Evolutionary conservation across 768 basidiomycete species (phyloP).

Genomic region (Termitomyces sp.): DNA sequence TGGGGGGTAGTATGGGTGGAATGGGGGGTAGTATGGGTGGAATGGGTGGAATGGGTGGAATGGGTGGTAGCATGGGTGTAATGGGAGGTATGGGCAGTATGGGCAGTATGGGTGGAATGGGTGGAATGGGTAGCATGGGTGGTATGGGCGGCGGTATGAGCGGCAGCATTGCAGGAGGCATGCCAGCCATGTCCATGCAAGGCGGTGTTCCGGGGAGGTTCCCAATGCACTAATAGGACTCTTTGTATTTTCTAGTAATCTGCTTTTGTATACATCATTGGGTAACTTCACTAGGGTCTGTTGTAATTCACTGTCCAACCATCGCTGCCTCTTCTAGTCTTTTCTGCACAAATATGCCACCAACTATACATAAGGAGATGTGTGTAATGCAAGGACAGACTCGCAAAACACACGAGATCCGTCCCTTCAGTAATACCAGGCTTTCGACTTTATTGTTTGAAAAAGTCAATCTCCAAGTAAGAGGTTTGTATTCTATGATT

Average conservation of each 20-base stretch:
- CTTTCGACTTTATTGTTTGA: too few relatives aligned
- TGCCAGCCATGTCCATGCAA: conserved; percentile 25
- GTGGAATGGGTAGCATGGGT: not conserved
- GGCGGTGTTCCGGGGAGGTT: conserved; percentile 26
- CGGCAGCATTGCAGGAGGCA: conserved; percentile 17
- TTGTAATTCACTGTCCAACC: not conserved
- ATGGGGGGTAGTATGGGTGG: not conserved
- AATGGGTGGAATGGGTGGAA: too few relatives aligned
- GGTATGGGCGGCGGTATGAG: not conserved
- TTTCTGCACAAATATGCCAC: not conserved
- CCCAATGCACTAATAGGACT: conserved; percentile 19
- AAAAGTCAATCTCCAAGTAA: too few relatives aligned
- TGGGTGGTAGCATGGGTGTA: not conserved
- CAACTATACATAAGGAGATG: not conserved
- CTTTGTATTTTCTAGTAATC: conserved; percentile 4
- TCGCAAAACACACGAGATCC: too few relatives aligned
- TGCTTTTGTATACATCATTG: conserved; percentile 7
- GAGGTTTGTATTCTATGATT: not conserved
- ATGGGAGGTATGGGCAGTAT: not conserved
- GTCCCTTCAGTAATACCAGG: too few relatives aligned
- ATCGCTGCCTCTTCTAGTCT: not conserved
- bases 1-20: not conserved
- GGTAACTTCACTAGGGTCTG: not conserved
- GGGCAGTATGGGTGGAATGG: not conserved
- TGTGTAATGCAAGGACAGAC: too few relatives aligned